A percentile compares a stretch with the other conserved stretches of the same genome.
phyloP scores from a whole-genome alignment of 495 filamentous ascomycete genomes.

The Penicillium goetzii region DNA sequence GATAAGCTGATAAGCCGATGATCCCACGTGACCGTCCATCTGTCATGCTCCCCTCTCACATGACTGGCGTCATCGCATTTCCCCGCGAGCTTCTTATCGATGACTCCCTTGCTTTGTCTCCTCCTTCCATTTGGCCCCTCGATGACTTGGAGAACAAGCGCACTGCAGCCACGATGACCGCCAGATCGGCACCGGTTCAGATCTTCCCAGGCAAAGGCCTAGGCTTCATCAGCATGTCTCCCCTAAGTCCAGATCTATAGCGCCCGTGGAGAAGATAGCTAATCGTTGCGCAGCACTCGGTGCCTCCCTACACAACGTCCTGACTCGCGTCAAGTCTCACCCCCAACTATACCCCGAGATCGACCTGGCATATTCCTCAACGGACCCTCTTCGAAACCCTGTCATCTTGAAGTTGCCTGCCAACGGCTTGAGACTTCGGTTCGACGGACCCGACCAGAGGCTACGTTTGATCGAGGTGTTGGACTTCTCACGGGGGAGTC shows the following conservation, averaged over 20 bases:
- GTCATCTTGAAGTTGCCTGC: slow-evolving; percentile 73
- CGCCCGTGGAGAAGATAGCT: slow-evolving; percentile 21
- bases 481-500: slow-evolving; percentile 83
- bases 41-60: slow-evolving; percentile 42
- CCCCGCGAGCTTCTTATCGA: slow-evolving; percentile 17
- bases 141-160: neutral
- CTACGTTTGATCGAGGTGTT: slow-evolving; percentile 87
- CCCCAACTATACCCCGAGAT: slow-evolving; percentile 79
- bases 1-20: neutral
- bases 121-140: neutral
- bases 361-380: slow-evolving; percentile 73
- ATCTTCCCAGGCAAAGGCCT: slow-evolving; percentile 77
- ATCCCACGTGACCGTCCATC: slow-evolving; percentile 3
- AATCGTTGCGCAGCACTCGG: slow-evolving; percentile 67
- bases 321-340: slow-evolving; percentile 83
- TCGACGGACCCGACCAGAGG: slow-evolving; percentile 91
- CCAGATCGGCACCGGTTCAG: slow-evolving; percentile 57
- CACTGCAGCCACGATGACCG: slow-evolving; percentile 47
- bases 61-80: slow-evolving; percentile 36
- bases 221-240: slow-evolving; percentile 71
- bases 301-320: slow-evolving; percentile 83
- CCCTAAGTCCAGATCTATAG: slow-evolving; percentile 1
- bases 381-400: slow-evolving; percentile 70
- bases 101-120: slow-evolving; percentile 8
- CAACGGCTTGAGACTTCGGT: slow-evolving; percentile 87